Percentiles rank a stretch among this genome's conserved stretches.
These are phyloP conservation scores for Aspergillus hancockii DNA, from an alignment of 495 filamentous ascomycete genomes.

Conservation along the genomic window DNA sequence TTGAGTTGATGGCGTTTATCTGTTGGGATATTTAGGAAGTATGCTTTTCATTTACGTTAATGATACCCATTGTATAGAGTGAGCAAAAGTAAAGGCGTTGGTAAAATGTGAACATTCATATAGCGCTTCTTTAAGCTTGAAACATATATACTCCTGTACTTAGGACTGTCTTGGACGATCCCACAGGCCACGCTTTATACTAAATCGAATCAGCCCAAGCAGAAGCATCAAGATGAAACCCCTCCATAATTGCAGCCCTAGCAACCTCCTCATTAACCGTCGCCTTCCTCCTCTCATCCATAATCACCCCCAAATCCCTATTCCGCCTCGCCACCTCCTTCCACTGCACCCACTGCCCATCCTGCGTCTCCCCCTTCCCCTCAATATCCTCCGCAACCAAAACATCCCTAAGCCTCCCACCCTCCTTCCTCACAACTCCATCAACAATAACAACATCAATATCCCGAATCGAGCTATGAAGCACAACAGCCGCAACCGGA, in stretches of 20 bases:
- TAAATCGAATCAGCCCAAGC: background rate
- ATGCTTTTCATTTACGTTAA: conserved; percentile 17
- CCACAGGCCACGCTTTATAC: background rate
- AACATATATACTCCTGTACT: too few species aligned
- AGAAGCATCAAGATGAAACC: background rate
- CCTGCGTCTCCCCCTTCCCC: background rate
- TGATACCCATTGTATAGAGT: conserved; percentile 23
- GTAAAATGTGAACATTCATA: too few species aligned
- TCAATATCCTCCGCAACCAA: background rate
- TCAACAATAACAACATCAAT: background rate
- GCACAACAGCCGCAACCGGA: conserved; percentile 47
- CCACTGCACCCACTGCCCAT: background rate
- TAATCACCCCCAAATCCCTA: background rate
- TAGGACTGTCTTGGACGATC: too few species aligned
- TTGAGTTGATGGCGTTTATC: conserved; percentile 61
- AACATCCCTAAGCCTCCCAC: conserved; percentile 5
- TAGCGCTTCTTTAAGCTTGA: too few species aligned
- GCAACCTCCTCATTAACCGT: background rate
- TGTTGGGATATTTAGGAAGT: conserved; percentile 10
- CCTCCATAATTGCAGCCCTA: background rate
- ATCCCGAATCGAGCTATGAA: background rate
- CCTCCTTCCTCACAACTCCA: conserved; percentile 6
- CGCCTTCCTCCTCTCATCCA: background rate
- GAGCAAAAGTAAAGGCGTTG: background rate
- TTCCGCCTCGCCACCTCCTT: background rate